Base-by-base conservation (phyloP, 768 basidiomycete genomes). In the Porphyrellus cyaneotinctus region DNA sequence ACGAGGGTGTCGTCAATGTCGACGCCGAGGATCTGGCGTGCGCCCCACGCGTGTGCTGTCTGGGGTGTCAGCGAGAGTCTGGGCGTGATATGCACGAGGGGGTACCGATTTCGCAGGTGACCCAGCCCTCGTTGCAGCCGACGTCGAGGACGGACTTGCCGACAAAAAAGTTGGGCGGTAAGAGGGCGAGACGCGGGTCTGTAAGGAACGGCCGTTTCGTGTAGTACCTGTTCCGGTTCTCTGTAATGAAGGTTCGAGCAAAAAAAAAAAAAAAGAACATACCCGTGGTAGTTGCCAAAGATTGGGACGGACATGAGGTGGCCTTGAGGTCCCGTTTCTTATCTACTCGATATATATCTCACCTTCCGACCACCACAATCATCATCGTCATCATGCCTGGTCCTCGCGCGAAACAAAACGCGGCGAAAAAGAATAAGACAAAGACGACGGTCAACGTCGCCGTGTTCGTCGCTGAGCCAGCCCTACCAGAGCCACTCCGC, bases 71-170 rank as follows among this genome's bases (percentile, higher is more conserved):
- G 43, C 14, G 20, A 6, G 18, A 11, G 28, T 8, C 7, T 17
- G 20, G 13, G 22, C 24, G 20, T 13, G 11, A 15, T 20, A 2
- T 3, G 31, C 3, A 33, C 14, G 31, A 17, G 17, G 23, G 10
- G 9, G 39, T 5, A 57, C 91, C 91, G n/a, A 94, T 82, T 65
- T 94, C 89, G 64, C 87, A 87, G 1, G 88, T 86, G 32, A 95
- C 84, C 77, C 79, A 82, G 9, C 92, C 92, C 62, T 90, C 85
- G 65, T 95, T 95, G 64, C 89, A 91, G 1, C 92, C 92, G 0
- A 95, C 71, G 68, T 95, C 92, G 12, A 95, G 76, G 3, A 94
- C 85, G 43, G 74, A 72, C 52, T 80, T 79, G 14, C 69, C 77
- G 4, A 53, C 24, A 59, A 93, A 84, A 31, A 87, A 71, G 2